Evolutionary conservation across 2,329 filamentous ascomycete species (phyloP), one percentile per base, ranked within the genome.

Genomic region (Endocalyx cinctus): DNA sequence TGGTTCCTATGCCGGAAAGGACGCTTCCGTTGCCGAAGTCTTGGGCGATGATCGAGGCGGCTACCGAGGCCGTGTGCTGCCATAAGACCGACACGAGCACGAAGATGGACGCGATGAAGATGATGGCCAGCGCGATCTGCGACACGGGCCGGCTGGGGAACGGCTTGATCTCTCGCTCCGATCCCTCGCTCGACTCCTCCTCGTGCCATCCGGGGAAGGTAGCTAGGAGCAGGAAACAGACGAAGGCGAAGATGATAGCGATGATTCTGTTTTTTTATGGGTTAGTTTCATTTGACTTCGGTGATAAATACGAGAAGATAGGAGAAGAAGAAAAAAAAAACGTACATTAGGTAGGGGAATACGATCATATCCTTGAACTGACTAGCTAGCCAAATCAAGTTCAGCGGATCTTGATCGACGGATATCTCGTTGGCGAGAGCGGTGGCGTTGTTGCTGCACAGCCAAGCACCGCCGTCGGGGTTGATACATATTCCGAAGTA

Each of bases 281-380:
- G 51, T 35, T 50, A 50, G 29, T 12, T 6, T 13, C 19, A 17
- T 27, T 22, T 36, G 27, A n/a, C n/a, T n/a, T n/a, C n/a, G n/a
- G n/a, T n/a, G n/a, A n/a, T n/a, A n/a, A n/a, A n/a, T n/a, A n/a
- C n/a, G n/a, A n/a, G n/a, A n/a, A n/a, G n/a, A n/a, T n/a, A n/a
- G 10, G 27, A 27, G 19, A 16, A 8, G n/a, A 19, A 29, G 16
- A 16, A n/a, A 27, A 10, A 13, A 11, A 12, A 13, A 12, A 69
- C 85, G 70, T 62, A 92, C 84, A 98, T 82, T 14, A 98, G 69
- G 57, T 97, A 98, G 8, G 92, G 92, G 59, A 98, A 98, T 27
- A 98, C 90, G 58, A 98, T 92, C 65, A 89, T 90, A 62, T 97
- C 88, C 63, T 97, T 97, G 69, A 98, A 98, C 47, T 94, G 94